A percentile compares a stretch with the other conserved stretches of the same genome.
These are phyloP conservation scores for Scleroderma bovista DNA, from an alignment of 768 basidiomycete genomes.

Conservation along the genomic window DNA sequence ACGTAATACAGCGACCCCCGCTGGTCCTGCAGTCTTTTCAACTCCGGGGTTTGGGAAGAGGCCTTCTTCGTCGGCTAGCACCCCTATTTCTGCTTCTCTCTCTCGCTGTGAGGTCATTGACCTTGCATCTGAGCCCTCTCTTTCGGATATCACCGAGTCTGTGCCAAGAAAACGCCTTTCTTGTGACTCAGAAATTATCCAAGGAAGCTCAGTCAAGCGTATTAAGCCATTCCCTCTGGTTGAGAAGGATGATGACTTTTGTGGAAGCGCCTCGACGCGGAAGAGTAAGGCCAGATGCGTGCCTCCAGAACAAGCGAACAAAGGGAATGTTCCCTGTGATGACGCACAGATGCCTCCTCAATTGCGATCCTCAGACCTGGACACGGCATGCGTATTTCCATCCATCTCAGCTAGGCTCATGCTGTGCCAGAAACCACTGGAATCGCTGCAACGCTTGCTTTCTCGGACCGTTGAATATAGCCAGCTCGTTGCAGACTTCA, in stretches of 20 bases:
- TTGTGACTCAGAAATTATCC: slow-evolving; percentile 11
- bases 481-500: slow-evolving; percentile 16
- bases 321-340: slow-evolving; percentile 9
- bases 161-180: slow-evolving; percentile 29
- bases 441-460: slow-evolving; percentile 24
- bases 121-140: slow-evolving; percentile 9
- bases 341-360: slow-evolving; percentile 4
- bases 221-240: slow-evolving; percentile 16
- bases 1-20: slow-evolving; percentile 15
- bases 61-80: background rate
- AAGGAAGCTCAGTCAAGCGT: slow-evolving; percentile 25
- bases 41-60: slow-evolving; percentile 40
- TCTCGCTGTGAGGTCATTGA: slow-evolving; percentile 11
- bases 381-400: background rate
- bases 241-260: slow-evolving; percentile 23
- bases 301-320: slow-evolving; percentile 11
- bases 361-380: background rate
- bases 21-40: slow-evolving; percentile 37
- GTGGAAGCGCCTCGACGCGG: slow-evolving; percentile 4
- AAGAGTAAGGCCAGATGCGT: slow-evolving; percentile 8
- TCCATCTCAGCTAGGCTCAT: background rate
- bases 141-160: background rate
- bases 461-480: slow-evolving; percentile 13
- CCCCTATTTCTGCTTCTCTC: slow-evolving; percentile 9
- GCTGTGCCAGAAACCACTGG: slow-evolving; percentile 19